Conservation (phyloP, 352 stramenopile species). For the Globisporangium mamillatum region DNA sequence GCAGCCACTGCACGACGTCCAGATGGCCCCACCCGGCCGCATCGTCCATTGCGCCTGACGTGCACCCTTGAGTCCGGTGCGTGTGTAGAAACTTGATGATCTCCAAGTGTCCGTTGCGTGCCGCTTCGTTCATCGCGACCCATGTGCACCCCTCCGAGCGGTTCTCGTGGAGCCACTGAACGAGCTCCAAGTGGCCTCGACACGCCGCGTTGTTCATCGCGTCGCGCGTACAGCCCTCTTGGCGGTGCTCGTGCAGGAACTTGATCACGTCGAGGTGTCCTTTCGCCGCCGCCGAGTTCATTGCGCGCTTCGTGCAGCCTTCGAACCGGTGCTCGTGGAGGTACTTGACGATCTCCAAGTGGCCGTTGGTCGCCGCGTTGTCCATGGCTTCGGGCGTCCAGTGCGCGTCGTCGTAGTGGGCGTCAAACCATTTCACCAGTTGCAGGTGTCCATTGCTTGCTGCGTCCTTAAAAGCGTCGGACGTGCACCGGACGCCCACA, state of each 20-base stretch:
- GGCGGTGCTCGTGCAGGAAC: slow-evolving; percentile 13
- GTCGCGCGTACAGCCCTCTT: slow-evolving; percentile 14
- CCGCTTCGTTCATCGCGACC: slow-evolving; percentile 17
- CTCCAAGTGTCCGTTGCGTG: slow-evolving; percentile 11
- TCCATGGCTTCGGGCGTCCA: slow-evolving; percentile 16
- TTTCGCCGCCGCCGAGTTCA: slow-evolving; percentile 14
- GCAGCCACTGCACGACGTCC: slow-evolving; percentile 15
- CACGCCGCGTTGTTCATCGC: slow-evolving; percentile 19
- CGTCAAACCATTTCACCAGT: slow-evolving; percentile 19
- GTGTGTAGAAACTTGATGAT: slow-evolving; percentile 14
- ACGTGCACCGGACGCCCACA: slow-evolving; percentile 12
- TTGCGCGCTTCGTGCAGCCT: slow-evolving; percentile 15
- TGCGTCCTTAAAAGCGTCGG: slow-evolving; percentile 22
- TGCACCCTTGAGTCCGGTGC: slow-evolving; percentile 9
- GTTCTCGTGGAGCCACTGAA: slow-evolving; percentile 20
- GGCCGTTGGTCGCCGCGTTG: slow-evolving; percentile 15
- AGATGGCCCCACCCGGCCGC: slow-evolving; percentile 12
- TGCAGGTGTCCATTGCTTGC: slow-evolving; percentile 16
- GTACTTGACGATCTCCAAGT: slow-evolving; percentile 19
- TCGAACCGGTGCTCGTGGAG: slow-evolving; percentile 13
- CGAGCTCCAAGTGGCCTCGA: slow-evolving; percentile 10
- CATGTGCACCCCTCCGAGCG: slow-evolving; percentile 19
- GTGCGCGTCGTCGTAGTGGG: slow-evolving; percentile 11
- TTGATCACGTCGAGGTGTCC: slow-evolving; percentile 15
- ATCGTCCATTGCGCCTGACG: slow-evolving; percentile 8